Base-by-base conservation (phyloP, 2,329 filamentous ascomycete species). In the Curvularia eragrostidis region DNA sequence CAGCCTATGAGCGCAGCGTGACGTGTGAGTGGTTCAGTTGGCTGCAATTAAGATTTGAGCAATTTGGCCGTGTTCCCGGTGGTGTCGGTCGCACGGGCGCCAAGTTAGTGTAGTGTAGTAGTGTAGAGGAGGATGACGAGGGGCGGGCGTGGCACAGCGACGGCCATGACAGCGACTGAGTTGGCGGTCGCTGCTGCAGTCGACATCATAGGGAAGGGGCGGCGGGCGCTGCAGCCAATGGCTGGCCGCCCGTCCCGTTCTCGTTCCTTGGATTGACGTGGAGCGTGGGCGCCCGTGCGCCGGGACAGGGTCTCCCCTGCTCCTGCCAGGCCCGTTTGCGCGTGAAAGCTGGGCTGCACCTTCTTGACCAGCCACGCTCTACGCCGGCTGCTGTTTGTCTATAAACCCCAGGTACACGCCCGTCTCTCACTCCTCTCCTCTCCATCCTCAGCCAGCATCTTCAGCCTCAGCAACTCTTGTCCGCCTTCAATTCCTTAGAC, bases 11-110 rank as follows among this genome's bases (percentile, higher is more conserved):
- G 54, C 41, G 39, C 55, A 56, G 61, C 63, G 61, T 66, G 56
- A 64, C 61, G 36, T 24, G 42, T 26, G 48, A 47, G 50, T 58
- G 62, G 52, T 38, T 47, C 41, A 61, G 54, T 34, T 56, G 59
- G 60, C 46, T 53, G 48, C 56, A 64, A 66, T 66, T 62, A 64
- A 70, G 62, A 64, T 65, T 68, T 54, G 53, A 54, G 58, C 52
- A 53, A 58, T 62, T 41, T 56, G 43, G 43, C 46, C n/a, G 41
- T 38, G n/a, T 54, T 43, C 19, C 23, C 36, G 34, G 15, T 24
- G 13, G 21, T 39, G 19, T 41, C 58, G 44, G 52, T 55, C 39
- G 47, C 52, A 54, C 50, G 47, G 52, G 52, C 55, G 52, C n/a
- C n/a, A n/a, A n/a, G n/a, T n/a, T n/a, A n/a, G n/a, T n/a, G n/a